Evolutionary conservation across 768 basidiomycete genomes (phyloP), one percentile per base, ranked within the genome.

Genomic region (Tulasnella sp.): DNA sequence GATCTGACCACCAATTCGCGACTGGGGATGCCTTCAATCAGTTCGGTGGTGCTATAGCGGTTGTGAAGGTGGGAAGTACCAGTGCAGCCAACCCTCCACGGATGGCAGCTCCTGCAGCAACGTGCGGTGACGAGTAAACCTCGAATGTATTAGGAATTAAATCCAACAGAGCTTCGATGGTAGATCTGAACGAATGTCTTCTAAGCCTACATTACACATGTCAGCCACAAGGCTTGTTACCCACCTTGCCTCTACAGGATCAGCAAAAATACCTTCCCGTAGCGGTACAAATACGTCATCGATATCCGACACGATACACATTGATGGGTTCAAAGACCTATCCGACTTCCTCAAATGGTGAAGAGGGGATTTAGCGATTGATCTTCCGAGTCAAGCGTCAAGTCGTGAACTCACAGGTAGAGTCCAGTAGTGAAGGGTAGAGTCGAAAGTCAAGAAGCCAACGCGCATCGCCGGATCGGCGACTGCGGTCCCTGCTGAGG

Each of bases 211-310:
- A 5, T 38, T 5, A 15, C 34, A 15, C 34, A 15, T 5, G 34
- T 5, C 5, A 15, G 7, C 15, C 34, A 15, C 5, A 25, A n/a
- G n/a, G 7, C 49, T 19, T 11, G 42, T 9, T 8, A 71, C 79
- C 62, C 63, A 91, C 88, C 83, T 78, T 48, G 82, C 84, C 61
- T 84, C 80, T 53, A 66, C 61, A 12, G 90, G 85, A 60, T 88
- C 78, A 9, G 85, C 91, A 61, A 97, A 87, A 42, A 93, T 73
- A 2, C 84, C 85, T 4, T 75, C 72, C 19, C 74, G 74, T 22
- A 91, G 69, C 0, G 96, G 96, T 1, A 87, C 70, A 70, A 93
- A 98, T 19, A 92, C 82, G 56, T 99, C 96, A n/a, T 91, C 85
- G 38, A 98, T 71, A 68, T 98, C 96, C 1, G 87, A 73, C 8